Base-by-base conservation (phyloP, 805 yeast species). In the Scheffersomyces amazonensis region DNA sequence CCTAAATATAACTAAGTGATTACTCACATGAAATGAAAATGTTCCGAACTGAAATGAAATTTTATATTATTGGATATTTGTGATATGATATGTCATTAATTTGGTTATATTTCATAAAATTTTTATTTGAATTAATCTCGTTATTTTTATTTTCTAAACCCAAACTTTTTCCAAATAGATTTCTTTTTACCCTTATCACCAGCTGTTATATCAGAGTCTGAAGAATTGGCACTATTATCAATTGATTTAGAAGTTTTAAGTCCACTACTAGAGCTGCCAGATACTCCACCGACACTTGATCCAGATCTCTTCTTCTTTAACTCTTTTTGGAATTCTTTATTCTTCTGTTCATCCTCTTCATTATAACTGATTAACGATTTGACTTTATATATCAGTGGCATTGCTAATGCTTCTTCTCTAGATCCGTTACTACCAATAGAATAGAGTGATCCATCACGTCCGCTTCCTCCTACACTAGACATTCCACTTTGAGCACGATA, bases 331-430 rank as follows among this genome's bases (percentile, higher is more conserved):
- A 31, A 29, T 25, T 40, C 38, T 20, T 43, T 40, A 42, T 40
- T 36, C 32, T 38, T 38, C n/a, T n/a, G 30, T n/a, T 63, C 66
- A 18, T 58, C 64, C 7, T 54, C 65, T 22, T 61, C 66, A 31
- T 53, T 52, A 43, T 61, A 56, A 25, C 64, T 63, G 20, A 69
- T 58, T 40, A 69, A 49, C 18, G 68, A 60, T 41, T 64, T 64
- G n/a, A 69, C 73, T 43, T 65, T 66, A 52, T 68, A 67, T 13
- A 65, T 64, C 27, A 44, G 50, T 31, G 47, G 48, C 16, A 34
- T 34, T 3, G 18, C 32, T 21, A 32, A 16, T 24, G 6, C n/a
- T 4, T 29, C 32, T 16, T 24, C 31, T 13, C 16, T 31, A 8
- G 16, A 17, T 8, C 31, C 36, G 24, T 23, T 21, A 33, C 21